Evolutionary conservation across 129 eudicot species (phyloP).

Genomic region (Flaveria brownii): DNA sequence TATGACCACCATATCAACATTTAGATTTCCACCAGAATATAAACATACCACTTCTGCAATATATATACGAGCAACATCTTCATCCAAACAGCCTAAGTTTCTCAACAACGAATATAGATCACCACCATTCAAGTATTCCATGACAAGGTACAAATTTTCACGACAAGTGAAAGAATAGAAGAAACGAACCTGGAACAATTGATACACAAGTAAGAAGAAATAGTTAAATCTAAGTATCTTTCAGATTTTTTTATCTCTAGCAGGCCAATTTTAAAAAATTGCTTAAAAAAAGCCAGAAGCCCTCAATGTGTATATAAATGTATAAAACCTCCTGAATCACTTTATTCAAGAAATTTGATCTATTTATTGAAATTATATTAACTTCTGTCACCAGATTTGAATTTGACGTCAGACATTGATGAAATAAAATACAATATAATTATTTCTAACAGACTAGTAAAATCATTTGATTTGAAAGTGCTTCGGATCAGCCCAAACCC

Average conservation of each 20-base stretch:
- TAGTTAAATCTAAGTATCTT: not conserved
- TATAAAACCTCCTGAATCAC: too few species aligned
- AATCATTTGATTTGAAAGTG: too few species aligned
- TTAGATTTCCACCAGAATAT: not conserved
- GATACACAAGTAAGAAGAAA: conserved; percentile 32
- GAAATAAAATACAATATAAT: too few species aligned
- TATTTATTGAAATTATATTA: too few species aligned
- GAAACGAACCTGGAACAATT: conserved; percentile 75
- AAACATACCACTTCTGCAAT: conserved; percentile 93
- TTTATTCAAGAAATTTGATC: too few species aligned
- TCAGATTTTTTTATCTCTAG: not conserved
- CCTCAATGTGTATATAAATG: too few species aligned
- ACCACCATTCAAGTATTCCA: conserved; percentile 98
- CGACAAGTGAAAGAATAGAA: conserved; percentile 97
- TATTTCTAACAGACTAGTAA: too few species aligned
- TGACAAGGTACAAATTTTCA: conserved; percentile 92
- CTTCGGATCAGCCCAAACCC: not conserved
- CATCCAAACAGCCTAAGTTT: conserved; percentile 95
- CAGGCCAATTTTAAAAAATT: not conserved
- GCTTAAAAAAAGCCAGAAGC: not conserved
- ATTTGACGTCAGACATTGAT: too few species aligned
- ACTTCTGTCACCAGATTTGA: too few species aligned
- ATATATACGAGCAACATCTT: conserved; percentile 94
- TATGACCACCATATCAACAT: not conserved
- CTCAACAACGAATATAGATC: conserved; percentile 89